Conservation (phyloP, 2,329 filamentous ascomycete genomes). For the Ascochyta pisi region DNA sequence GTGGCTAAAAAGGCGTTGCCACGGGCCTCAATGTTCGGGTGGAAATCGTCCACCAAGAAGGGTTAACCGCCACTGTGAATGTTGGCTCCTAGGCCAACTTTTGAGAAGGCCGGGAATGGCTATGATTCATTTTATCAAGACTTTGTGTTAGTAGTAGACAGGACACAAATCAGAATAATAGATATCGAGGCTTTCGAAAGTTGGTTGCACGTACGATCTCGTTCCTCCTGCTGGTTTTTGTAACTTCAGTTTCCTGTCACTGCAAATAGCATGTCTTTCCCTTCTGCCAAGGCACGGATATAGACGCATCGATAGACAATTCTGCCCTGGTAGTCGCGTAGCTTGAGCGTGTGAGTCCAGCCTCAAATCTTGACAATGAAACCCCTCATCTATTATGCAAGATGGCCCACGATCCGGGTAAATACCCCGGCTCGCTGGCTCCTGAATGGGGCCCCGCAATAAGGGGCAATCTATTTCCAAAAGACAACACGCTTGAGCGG, state of each 20-base stretch:
- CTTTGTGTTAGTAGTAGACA: background rate
- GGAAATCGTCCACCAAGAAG: background rate
- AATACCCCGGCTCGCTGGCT: conserved; percentile 7
- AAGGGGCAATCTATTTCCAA: conserved; percentile 3
- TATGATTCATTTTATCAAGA: background rate
- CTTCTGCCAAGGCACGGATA: background rate
- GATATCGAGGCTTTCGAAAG: background rate
- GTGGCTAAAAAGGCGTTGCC: background rate
- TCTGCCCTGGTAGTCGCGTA: background rate
- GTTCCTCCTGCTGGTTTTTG: background rate
- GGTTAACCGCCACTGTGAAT: background rate
- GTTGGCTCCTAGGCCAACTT: background rate
- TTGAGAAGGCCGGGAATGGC: background rate
- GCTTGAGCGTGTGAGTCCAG: background rate
- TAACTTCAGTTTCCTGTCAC: background rate
- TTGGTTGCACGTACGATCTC: background rate
- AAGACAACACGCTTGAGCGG: background rate
- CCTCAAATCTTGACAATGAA: background rate
- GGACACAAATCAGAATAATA: background rate
- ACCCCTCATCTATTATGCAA: background rate
- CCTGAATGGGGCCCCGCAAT: conserved; percentile 13
- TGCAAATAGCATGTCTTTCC: background rate
- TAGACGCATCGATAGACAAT: background rate
- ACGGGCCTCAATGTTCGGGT: background rate
- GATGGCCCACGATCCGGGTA: conserved; percentile 10